Evolutionary conservation across 163 green algal genomes (phyloP).

Genomic region (Picocystis sp.): DNA sequence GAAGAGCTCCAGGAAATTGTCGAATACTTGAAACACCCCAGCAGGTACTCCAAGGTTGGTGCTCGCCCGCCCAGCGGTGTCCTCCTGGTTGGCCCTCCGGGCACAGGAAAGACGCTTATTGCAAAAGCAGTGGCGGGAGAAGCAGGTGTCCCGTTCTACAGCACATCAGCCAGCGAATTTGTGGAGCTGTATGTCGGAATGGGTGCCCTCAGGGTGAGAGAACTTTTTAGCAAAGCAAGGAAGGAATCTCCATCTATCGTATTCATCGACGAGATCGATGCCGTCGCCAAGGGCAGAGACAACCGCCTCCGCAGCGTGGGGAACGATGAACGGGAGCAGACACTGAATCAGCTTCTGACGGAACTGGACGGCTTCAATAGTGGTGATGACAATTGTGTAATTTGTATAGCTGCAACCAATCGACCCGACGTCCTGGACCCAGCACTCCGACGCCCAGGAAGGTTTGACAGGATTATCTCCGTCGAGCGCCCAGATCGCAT

Average conservation of each 20-base stretch:
- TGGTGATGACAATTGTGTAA: conserved; percentile 33
- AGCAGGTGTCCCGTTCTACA: background rate
- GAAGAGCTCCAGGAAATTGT: conserved; percentile 67
- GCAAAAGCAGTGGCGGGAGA: conserved; percentile 29
- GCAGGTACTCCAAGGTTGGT: conserved; percentile 6
- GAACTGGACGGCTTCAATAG: conserved; percentile 13
- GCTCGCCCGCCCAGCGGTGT: conserved; percentile 9
- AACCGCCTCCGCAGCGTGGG: conserved; percentile 43
- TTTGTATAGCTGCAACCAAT: conserved; percentile 60
- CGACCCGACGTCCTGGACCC: conserved; percentile 7
- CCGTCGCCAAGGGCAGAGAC: conserved; percentile 37
- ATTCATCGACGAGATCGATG: conserved; percentile 10
- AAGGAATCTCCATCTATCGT: conserved; percentile 4
- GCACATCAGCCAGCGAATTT: conserved; percentile 11
- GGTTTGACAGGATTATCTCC: conserved; percentile 9
- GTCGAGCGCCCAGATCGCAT: conserved; percentile 19
- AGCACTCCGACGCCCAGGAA: conserved; percentile 2
- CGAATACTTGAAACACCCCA: conserved; percentile 13
- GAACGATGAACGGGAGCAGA: conserved; percentile 7
- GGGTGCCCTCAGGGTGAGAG: background rate
- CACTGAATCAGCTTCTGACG: conserved; percentile 8
- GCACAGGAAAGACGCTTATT: conserved; percentile 46
- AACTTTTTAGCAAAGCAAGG: conserved; percentile 2
- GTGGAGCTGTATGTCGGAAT: conserved; percentile 7
- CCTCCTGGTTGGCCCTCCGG: conserved; percentile 7